phyloP scores from a whole-genome alignment of 164 flowering plant genomes.

The Aristolochia fimbriata region DNA sequence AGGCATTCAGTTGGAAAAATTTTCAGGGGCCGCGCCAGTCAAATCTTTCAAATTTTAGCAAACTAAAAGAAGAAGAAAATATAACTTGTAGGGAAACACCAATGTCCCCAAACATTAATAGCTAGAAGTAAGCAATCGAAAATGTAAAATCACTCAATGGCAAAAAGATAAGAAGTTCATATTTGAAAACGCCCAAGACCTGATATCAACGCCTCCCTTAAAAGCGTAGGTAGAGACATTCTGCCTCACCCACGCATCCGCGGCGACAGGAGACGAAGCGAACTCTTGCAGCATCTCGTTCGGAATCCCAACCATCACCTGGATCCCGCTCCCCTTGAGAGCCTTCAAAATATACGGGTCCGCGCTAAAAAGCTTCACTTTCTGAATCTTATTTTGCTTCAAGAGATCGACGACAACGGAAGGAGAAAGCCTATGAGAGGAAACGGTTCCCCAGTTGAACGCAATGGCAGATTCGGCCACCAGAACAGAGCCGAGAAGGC shows the following conservation, averaged over 20 bases:
- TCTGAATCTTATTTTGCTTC: slow-evolving; percentile 51
- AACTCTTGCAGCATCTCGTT: slow-evolving; percentile 59
- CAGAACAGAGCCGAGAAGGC: slow-evolving; percentile 8
- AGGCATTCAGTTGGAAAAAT: no score
- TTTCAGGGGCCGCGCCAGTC: no score
- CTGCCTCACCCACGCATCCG: slow-evolving; percentile 69
- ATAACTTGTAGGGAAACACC: no score
- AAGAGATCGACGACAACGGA: slow-evolving; percentile 66
- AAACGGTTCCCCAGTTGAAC: slow-evolving; percentile 82
- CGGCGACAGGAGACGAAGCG: slow-evolving; percentile 45
- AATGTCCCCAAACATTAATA: no score
- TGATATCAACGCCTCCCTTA: slow-evolving; percentile 66
- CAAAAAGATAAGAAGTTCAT: no score
- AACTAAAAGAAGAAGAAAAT: no score
- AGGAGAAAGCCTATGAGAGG: slow-evolving; percentile 54
- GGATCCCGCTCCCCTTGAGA: slow-evolving; percentile 57
- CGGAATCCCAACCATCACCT: slow-evolving; percentile 89
- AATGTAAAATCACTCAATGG: no score
- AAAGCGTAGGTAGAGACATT: slow-evolving; percentile 47
- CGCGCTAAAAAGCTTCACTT: slow-evolving; percentile 82
- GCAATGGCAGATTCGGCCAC: slow-evolving; percentile 45
- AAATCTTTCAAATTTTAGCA: no score
- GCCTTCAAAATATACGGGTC: slow-evolving; percentile 45
- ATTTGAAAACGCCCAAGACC: slow-evolving; percentile 23
- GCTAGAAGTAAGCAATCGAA: no score